phyloP scores from a whole-genome alignment of 306 rosid genomes.

The Pachyrhizus erosus region DNA sequence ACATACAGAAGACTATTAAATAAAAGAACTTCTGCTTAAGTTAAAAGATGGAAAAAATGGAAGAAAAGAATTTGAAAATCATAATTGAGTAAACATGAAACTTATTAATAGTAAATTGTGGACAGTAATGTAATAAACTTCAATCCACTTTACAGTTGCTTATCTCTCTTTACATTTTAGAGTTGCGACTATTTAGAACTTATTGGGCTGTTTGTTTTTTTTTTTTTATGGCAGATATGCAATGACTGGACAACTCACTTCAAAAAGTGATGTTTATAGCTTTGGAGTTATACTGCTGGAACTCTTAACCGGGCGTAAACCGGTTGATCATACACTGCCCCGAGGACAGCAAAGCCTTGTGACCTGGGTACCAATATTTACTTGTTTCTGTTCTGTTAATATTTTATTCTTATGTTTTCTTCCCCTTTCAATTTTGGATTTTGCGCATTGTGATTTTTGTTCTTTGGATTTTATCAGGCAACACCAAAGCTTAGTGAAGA shows the following conservation, averaged over 20 bases:
- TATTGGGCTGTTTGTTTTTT: constrained; percentile 1
- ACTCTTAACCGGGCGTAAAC: constrained; percentile 82
- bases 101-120: not conserved
- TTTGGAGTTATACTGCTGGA: constrained; percentile 82
- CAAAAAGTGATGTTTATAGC: constrained; percentile 86
- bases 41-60: not conserved
- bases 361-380: constrained; percentile 68
- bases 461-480: constrained; percentile 59
- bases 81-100: not conserved
- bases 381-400: constrained; percentile 30
- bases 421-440: constrained; percentile 12
- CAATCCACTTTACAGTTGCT: not conserved
- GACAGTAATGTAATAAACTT: constrained; percentile 21
- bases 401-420: not conserved
- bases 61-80: not conserved
- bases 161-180: constrained; percentile 14
- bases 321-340: constrained; percentile 83
- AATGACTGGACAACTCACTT: constrained; percentile 76
- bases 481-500: constrained; percentile 86
- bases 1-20: not conserved
- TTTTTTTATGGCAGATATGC: constrained; percentile 67
- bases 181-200: constrained; percentile 10
- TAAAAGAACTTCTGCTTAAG: not conserved
- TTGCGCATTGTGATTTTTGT: constrained; percentile 40
- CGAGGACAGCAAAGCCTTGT: constrained; percentile 94